phyloP scores from a whole-genome alignment of 2,329 filamentous ascomycete genomes.

The Lasiodiplodia hormozganensis region DNA sequence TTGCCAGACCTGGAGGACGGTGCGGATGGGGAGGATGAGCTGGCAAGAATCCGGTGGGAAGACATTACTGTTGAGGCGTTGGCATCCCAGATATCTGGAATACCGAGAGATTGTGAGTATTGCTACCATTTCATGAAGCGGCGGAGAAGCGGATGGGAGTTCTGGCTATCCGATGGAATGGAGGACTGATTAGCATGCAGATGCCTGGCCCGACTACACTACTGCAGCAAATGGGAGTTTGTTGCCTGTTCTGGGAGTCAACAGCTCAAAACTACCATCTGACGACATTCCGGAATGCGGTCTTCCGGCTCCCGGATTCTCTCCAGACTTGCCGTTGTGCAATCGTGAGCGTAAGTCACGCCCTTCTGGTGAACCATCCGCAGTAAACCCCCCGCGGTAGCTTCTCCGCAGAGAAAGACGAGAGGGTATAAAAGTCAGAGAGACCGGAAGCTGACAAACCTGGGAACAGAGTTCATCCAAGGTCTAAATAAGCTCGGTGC shows the following conservation, averaged over 20 bases:
- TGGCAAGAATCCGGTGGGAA: slow-evolving; percentile 20
- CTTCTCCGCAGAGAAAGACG: background rate
- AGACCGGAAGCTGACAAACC: background rate
- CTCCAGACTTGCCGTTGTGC: slow-evolving; percentile 2
- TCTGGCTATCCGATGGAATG: background rate
- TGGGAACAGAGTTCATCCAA: slow-evolving; percentile 43
- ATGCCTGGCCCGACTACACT: background rate
- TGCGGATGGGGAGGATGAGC: background rate
- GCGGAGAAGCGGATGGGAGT: background rate
- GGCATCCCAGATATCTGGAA: slow-evolving; percentile 24
- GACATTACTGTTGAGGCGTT: slow-evolving; percentile 31
- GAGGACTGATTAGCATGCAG: background rate
- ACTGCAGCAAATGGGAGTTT: slow-evolving; percentile 3
- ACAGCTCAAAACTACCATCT: slow-evolving; percentile 32
- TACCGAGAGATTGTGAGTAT: slow-evolving; percentile 11
- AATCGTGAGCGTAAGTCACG: background rate
- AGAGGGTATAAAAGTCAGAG: background rate
- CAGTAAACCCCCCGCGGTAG: background rate
- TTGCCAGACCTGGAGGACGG: slow-evolving; percentile 45
- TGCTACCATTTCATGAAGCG: background rate
- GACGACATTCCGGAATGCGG: slow-evolving; percentile 16
- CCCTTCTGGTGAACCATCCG: too few species aligned
- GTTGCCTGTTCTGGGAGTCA: background rate
- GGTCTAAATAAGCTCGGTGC: slow-evolving; percentile 44
- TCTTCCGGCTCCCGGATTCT: background rate